Evolutionary conservation across 176 grass and related monocot species (phyloP).

Genomic region (Alloteropsis semialata): DNA sequence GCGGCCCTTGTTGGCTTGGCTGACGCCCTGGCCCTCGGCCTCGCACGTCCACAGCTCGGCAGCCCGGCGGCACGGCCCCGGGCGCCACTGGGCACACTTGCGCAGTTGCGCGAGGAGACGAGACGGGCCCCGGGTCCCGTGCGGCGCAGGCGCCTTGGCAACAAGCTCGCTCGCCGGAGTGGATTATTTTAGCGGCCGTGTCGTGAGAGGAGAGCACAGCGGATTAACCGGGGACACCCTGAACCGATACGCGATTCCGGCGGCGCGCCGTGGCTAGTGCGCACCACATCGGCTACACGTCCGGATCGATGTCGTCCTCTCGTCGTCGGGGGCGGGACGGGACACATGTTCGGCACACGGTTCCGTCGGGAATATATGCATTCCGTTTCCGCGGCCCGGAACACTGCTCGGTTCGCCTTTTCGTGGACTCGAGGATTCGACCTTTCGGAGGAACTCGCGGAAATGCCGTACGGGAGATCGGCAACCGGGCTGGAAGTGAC

Average conservation of each 20-base stretch:
- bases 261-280: background rate
- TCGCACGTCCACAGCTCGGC: background rate
- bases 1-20: background rate
- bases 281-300: constrained; percentile 9
- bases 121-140: background rate
- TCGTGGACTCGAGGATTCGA: background rate
- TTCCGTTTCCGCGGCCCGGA: background rate
- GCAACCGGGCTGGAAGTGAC: background rate
- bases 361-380: background rate
- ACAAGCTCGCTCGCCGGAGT: background rate
- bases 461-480: background rate
- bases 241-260: background rate
- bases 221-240: background rate
- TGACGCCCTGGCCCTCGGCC: background rate
- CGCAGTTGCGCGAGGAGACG: background rate
- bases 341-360: background rate
- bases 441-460: background rate
- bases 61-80: background rate
- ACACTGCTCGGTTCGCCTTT: background rate
- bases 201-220: background rate
- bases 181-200: background rate
- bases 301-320: background rate
- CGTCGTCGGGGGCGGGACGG: background rate
- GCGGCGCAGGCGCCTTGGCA: background rate
- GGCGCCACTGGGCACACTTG: background rate